phyloP scores from a whole-genome alignment of 805 yeast species.

The Barnettozyma populi region DNA sequence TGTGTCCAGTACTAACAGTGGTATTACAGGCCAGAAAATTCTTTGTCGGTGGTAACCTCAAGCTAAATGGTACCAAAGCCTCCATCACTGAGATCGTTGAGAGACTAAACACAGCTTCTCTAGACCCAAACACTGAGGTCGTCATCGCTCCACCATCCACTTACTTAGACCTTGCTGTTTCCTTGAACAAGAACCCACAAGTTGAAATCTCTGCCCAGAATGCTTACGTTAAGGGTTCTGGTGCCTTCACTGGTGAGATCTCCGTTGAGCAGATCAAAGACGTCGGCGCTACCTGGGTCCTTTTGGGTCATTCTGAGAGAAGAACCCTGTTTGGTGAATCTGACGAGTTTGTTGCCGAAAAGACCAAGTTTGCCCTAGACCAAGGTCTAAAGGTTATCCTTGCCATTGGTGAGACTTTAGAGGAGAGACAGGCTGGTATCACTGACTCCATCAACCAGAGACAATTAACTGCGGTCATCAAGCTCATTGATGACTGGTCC shows the following conservation, averaged over 20 bases:
- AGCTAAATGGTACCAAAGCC: constrained; percentile 91
- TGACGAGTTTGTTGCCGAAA: constrained; percentile 87
- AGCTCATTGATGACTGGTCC: constrained; percentile 81
- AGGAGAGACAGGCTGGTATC: constrained; percentile 85
- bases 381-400: constrained; percentile 85
- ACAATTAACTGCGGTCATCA: constrained; percentile 86
- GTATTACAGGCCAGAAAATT: constrained; percentile 69
- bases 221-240: constrained; percentile 78
- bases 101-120: constrained; percentile 69
- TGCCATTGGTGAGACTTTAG: constrained; percentile 96
- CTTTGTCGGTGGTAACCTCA: constrained; percentile 99
- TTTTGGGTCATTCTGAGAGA: constrained; percentile 98
- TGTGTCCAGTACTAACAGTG: not conserved
- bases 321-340: constrained; percentile 88
- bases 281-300: constrained; percentile 89
- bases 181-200: constrained; percentile 59
- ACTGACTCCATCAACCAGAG: constrained; percentile 83
- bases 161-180: constrained; percentile 74
- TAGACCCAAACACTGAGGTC: constrained; percentile 80
- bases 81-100: constrained; percentile 81
- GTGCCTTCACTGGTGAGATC: constrained; percentile 98
- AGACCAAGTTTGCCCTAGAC: constrained; percentile 91
- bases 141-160: constrained; percentile 96
- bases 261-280: constrained; percentile 87
- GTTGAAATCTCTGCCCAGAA: constrained; percentile 90